Evolutionary conservation across 805 yeast genomes (phyloP).

Genomic region (Candida hungchunana): DNA sequence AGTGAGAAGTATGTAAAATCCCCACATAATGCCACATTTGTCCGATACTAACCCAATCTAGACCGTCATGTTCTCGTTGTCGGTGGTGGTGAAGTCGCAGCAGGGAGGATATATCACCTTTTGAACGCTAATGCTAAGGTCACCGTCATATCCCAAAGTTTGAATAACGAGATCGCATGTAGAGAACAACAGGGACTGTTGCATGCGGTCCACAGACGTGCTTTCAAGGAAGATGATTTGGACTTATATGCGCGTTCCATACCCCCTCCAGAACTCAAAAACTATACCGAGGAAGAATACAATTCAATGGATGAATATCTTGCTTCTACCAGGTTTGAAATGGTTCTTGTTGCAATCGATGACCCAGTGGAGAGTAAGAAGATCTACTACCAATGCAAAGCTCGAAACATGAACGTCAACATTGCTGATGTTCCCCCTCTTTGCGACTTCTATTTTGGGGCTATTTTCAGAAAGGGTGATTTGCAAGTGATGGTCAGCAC

Average conservation of each 20-base stretch:
- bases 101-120: slow-evolving; percentile 62
- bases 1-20: slow-evolving; percentile 42
- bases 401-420: slow-evolving; percentile 55
- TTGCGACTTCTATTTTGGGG: slow-evolving; percentile 85
- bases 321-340: slow-evolving; percentile 40
- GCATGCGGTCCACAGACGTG: slow-evolving; percentile 36
- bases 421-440: slow-evolving; percentile 81
- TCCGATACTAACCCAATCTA: slow-evolving; percentile 11
- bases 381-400: slow-evolving; percentile 49
- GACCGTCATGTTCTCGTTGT: slow-evolving; percentile 63
- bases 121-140: slow-evolving; percentile 66
- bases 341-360: slow-evolving; percentile 72
- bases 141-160: slow-evolving; percentile 52
- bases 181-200: slow-evolving; percentile 39
- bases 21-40: slow-evolving; percentile 12
- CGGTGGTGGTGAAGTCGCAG: slow-evolving; percentile 79
- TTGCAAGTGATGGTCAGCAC: slow-evolving; percentile 80
- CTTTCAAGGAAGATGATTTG: slow-evolving; percentile 45
- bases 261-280: slow-evolving; percentile 8
- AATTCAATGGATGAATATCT: slow-evolving; percentile 29
- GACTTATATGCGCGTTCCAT: slow-evolving; percentile 39
- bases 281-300: slow-evolving; percentile 21
- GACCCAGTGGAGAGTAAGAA: slow-evolving; percentile 55
- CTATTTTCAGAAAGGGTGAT: slow-evolving; percentile 67
- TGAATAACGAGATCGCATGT: slow-evolving; percentile 33